Evolutionary conservation across 805 yeast species (phyloP), one percentile per base, ranked within the genome.

Genomic region (Metschnikowia rubicola): DNA sequence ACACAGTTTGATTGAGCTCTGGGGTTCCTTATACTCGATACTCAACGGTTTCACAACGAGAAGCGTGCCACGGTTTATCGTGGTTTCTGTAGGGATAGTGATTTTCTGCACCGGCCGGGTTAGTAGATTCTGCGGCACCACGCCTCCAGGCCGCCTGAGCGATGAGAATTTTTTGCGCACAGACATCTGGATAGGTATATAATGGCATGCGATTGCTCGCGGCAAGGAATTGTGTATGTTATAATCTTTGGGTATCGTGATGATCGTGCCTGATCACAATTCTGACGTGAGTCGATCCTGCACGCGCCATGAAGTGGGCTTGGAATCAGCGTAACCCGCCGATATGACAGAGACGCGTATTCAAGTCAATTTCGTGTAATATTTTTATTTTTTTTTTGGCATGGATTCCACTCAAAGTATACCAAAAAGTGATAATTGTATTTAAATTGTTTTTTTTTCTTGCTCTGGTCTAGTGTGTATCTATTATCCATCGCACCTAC

Each of bases 61-160:
- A 8, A 46, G 38, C 12, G 30, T 32, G 10, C 55, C 58, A 35
- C 37, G 39, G 39, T 39, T 49, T 13, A 52, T 39, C 21, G 51
- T 42, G 40, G 46, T 31, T 21, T 35, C 47, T 12, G 56, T 46
- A n/a, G 58, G 56, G 39, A 55, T 47, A 15, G 37, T 33, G 38
- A 54, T 50, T 30, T 33, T 43, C 32, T 43, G 51, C 32, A 41
- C 51, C 31, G 46, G 32, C 12, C 12, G 17, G 4, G 38, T 30
- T 41, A 55, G 58, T 30, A 39, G 51, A 37, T 55, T 54, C 34
- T 50, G 56, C 19, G 59, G 59, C 41, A 42, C 35, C 13, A 52
- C 53, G 33, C 59, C 59, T 19, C 53, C 47, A 9, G 43, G 47
- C 43, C 56, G 52, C 10, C 50, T 37, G 12, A 55, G 52, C 33